A percentile compares a stretch with the other conserved stretches of the same genome.
These are phyloP conservation scores for Populus tremula DNA, from an alignment of 345 rosid species.

Conservation along the genomic window DNA sequence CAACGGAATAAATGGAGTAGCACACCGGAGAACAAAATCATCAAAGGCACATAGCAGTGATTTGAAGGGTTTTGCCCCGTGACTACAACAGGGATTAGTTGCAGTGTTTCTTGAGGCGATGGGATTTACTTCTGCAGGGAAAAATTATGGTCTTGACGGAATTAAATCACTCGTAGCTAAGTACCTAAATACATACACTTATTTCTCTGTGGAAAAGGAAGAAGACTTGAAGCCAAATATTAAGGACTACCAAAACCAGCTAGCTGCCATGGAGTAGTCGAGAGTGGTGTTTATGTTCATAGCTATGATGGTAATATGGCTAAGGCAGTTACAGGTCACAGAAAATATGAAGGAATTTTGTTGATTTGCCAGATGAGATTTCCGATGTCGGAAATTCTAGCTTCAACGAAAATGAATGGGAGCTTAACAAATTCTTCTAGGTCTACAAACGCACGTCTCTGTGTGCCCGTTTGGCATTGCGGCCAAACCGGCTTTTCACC, in stretches of 20 bases:
- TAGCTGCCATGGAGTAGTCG: conserved; percentile 46
- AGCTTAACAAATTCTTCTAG: neutral
- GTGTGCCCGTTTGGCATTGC: no score
- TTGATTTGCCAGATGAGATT: neutral
- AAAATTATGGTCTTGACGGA: no score
- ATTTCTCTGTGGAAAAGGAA: no score
- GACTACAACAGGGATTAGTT: conserved; percentile 54
- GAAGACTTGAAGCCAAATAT: no score
- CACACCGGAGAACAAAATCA: conserved; percentile 62
- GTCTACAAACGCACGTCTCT: neutral
- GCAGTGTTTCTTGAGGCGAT: conserved; percentile 20
- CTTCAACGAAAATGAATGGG: neutral
- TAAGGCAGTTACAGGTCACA: conserved; percentile 42
- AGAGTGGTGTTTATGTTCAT: conserved; percentile 53
- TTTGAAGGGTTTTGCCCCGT: conserved; percentile 59
- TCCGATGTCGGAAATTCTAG: neutral
- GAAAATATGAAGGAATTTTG: conserved; percentile 28
- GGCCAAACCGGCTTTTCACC: no score
- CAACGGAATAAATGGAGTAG: conserved; percentile 37
- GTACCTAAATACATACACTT: no score
- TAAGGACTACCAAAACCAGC: conserved; percentile 32
- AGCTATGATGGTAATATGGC: conserved; percentile 83
- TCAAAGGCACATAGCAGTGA: conserved; percentile 42
- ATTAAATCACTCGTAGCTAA: no score
- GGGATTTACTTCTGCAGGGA: no score